Conservation (phyloP, 331 rosid species). For the Arachis monticola region DNA sequence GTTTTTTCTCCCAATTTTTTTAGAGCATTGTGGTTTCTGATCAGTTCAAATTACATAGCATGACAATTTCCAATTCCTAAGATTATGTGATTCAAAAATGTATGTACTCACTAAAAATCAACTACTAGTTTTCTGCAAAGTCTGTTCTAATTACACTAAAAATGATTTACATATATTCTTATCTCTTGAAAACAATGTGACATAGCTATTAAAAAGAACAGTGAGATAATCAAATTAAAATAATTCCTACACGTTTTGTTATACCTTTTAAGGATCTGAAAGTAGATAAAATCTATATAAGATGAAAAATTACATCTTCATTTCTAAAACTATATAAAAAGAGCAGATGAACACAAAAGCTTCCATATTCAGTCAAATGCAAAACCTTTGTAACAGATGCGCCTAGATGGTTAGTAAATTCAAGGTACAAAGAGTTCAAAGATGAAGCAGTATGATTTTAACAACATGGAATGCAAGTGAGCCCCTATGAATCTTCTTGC, state of each 20-base stretch:
- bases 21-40: slow-evolving; percentile 41
- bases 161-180: too few species aligned
- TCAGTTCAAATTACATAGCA: slow-evolving; percentile 38
- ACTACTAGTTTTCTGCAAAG: too few species aligned
- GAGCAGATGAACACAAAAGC: background rate
- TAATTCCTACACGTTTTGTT: background rate
- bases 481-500: slow-evolving; percentile 16
- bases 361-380: background rate
- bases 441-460: slow-evolving; percentile 5
- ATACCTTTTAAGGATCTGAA: background rate
- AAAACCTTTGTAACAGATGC: slow-evolving; percentile 1
- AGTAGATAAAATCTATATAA: slow-evolving; percentile 12
- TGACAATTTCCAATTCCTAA: slow-evolving; percentile 8
- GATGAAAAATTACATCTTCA: slow-evolving; percentile 34
- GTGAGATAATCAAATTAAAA: too few species aligned
- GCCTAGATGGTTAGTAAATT: slow-evolving; percentile 24
- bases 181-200: too few species aligned
- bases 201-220: too few species aligned
- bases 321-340: slow-evolving; percentile 1
- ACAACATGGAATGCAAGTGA: background rate
- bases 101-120: too few species aligned
- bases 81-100: background rate
- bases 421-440: slow-evolving; percentile 1
- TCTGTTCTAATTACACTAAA: too few species aligned
- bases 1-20: slow-evolving; percentile 2